Percentiles rank a stretch among this genome's conserved stretches.
phyloP scores from a whole-genome alignment of 352 stramenopile species.

The Pythium dissotocum region DNA sequence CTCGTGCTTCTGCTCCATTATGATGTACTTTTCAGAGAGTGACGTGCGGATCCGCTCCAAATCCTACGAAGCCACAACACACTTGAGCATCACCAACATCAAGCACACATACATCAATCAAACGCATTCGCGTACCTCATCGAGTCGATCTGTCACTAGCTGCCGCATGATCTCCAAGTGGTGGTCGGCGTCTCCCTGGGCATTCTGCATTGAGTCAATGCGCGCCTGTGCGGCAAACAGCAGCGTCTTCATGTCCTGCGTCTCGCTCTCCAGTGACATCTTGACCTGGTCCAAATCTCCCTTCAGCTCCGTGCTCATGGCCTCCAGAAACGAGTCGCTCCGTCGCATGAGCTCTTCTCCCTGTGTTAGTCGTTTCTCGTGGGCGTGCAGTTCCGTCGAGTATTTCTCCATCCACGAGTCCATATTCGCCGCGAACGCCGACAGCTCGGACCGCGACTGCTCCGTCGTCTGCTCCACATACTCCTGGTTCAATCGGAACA shows the following conservation, averaged over 20 bases:
- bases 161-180: slow-evolving; percentile 47
- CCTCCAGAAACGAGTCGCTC: slow-evolving; percentile 45
- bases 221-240: slow-evolving; percentile 47
- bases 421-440: slow-evolving; percentile 38
- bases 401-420: slow-evolving; percentile 74
- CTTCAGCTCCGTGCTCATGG: slow-evolving; percentile 34
- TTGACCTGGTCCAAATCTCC: slow-evolving; percentile 29
- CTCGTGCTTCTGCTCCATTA: slow-evolving; percentile 44
- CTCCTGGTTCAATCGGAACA: slow-evolving; percentile 72
- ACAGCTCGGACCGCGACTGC: slow-evolving; percentile 40
- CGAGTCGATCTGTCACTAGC: slow-evolving; percentile 40
- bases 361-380: slow-evolving; percentile 37
- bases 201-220: slow-evolving; percentile 40
- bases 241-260: slow-evolving; percentile 53
- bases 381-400: slow-evolving; percentile 40
- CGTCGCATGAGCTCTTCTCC: slow-evolving; percentile 44
- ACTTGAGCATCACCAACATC: not conserved
- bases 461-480: slow-evolving; percentile 60
- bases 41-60: slow-evolving; percentile 52
- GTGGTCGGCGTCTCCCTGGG: slow-evolving; percentile 36
- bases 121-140: slow-evolving; percentile 37
- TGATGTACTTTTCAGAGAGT: slow-evolving; percentile 59
- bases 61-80: slow-evolving; percentile 33
- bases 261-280: slow-evolving; percentile 33
- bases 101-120: not conserved